Base-by-base conservation (phyloP, 768 basidiomycete genomes). In the Leccinum ochraceum region DNA sequence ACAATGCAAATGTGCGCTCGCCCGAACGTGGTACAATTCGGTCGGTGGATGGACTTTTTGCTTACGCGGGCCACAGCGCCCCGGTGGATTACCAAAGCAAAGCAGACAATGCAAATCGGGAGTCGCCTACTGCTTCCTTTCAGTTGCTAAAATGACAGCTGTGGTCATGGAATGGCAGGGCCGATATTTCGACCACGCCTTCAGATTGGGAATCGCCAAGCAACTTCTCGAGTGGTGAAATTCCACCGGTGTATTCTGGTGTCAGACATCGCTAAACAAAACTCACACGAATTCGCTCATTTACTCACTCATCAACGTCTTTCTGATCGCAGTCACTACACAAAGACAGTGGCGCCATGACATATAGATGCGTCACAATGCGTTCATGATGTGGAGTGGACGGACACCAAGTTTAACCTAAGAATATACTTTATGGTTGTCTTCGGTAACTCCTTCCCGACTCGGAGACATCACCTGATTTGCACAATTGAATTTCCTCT, bases 361-460 rank as follows among this genome's bases (percentile, higher is more conserved):
- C 44, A 53, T 22, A 58, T 22, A 58, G 52, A 51, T 32, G 14
- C 26, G 10, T 28, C 17, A 7, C 32, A 58, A 42, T 22, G 8
- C 16, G 49, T 59, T 42, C 22, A 37, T 6, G 11, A 50, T 22
- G 22, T 52, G 32, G 32, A 32, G 36, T 50, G 42, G 16, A 54
- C 30, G 14, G 6, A 42, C n/a, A 62, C 53, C 50, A 44, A 32
- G 34, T 54, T 54, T 50, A 51, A 4, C 46, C 57, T 62, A 63
- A 26, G 39, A n/a, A 37, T 58, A 52, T 58, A 77, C 75, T 56
- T 76, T 75, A 53, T 76, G 73, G 28, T 76, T 75, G 59, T 79
- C 76, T 53, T 79, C 63, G 13, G 75, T 69, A 59, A 77, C 76
- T 51, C 69, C 69, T 37, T 56, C 30, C 39, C 32, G 30, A 30